Conservation (phyloP, 2,329 filamentous ascomycete genomes). For the Colletotrichum sp. region DNA sequence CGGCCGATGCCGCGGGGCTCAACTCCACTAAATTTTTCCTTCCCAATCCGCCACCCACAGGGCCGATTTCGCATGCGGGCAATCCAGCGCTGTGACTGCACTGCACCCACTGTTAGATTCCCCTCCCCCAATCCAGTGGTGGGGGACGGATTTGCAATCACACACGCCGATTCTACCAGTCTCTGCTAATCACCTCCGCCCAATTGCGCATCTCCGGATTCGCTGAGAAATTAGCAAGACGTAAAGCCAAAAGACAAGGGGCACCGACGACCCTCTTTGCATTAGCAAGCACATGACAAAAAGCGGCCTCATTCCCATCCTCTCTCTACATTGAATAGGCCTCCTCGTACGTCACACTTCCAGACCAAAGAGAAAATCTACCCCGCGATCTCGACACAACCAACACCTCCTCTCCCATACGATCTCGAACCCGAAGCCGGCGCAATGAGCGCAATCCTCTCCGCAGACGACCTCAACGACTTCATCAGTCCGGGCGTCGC, state of each 20-base stretch:
- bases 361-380: neutral
- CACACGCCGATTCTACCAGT: neutral
- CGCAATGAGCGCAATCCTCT: slow-evolving; percentile 95
- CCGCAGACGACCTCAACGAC: slow-evolving; percentile 95
- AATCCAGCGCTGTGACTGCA: neutral
- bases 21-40: neutral
- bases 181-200: neutral
- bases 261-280: neutral
- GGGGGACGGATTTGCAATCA: slow-evolving; percentile 25
- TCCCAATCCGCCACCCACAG: slow-evolving; percentile 6
- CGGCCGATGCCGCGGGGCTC: slow-evolving; percentile 11
- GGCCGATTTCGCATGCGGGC: slow-evolving; percentile 18
- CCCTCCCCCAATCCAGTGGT: slow-evolving; percentile 18
- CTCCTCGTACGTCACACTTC: neutral
- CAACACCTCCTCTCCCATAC: neutral
- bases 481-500: slow-evolving; percentile 98
- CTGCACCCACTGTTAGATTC: neutral
- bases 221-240: neutral
- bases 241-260: neutral
- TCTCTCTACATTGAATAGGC: neutral
- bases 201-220: slow-evolving; percentile 21
- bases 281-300: neutral
- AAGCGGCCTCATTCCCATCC: neutral
- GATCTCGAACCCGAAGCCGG: neutral
- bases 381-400: neutral